phyloP scores from a whole-genome alignment of 2,329 filamentous ascomycete genomes.

The Eurotiales sp. region DNA sequence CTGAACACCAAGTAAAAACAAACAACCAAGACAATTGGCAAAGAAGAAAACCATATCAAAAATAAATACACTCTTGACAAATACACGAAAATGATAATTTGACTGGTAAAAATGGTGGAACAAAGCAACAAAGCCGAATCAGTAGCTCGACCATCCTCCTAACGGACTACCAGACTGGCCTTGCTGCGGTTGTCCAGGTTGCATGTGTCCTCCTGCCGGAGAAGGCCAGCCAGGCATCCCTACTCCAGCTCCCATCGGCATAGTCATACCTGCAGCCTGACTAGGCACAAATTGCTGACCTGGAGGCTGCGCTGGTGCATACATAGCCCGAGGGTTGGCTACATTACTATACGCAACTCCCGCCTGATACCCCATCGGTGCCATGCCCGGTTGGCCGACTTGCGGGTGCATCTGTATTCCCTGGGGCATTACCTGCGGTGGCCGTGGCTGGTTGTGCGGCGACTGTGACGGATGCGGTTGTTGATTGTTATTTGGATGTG shows the following conservation, averaged over 20 bases:
- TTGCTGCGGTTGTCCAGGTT: slow-evolving; percentile 35
- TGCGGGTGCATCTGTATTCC: slow-evolving; percentile 35
- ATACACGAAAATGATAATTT: not conserved
- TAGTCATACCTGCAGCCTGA: slow-evolving; percentile 33
- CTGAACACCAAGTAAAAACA: slow-evolving; percentile 3
- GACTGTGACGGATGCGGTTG: slow-evolving; percentile 40
- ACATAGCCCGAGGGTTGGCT: slow-evolving; percentile 32
- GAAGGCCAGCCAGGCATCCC: slow-evolving; percentile 36
- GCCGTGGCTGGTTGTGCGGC: slow-evolving; percentile 39
- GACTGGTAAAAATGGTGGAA: not conserved
- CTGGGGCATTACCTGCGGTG: slow-evolving; percentile 35
- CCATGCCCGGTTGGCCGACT: slow-evolving; percentile 32
- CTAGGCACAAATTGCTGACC: slow-evolving; percentile 34
- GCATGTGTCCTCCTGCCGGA: slow-evolving; percentile 31
- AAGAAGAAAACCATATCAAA: not conserved
- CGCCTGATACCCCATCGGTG: slow-evolving; percentile 34
- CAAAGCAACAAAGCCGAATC: slow-evolving; percentile 4
- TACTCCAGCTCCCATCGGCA: slow-evolving; percentile 32
- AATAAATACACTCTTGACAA: slow-evolving; percentile 12
- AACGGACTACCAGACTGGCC: slow-evolving; percentile 36
- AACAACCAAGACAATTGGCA: not conserved
- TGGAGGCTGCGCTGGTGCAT: slow-evolving; percentile 32
- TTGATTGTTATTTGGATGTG: slow-evolving; percentile 27
- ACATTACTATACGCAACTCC: slow-evolving; percentile 31
- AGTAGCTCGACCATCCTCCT: slow-evolving; percentile 38